A percentile compares a stretch with the other conserved stretches of the same genome.
Evolutionary conservation across 345 rosid genomes (phyloP).

Genomic region (Eucalyptus tenuipes): DNA sequence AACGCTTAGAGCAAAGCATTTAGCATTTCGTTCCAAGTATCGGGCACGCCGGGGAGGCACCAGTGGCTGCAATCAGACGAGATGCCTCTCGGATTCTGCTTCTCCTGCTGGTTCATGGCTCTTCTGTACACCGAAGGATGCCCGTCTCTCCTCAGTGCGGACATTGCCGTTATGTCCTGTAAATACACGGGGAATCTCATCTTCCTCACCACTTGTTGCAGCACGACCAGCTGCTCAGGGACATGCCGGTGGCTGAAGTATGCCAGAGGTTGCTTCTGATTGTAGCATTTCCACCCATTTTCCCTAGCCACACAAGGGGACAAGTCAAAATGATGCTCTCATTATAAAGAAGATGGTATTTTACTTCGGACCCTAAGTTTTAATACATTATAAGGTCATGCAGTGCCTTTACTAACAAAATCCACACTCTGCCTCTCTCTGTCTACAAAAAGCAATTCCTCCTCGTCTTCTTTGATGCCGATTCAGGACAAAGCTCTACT

Average conservation of each 20-base stretch:
- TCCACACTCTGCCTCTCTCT: not conserved
- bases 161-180: slow-evolving; percentile 73
- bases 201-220: slow-evolving; percentile 50
- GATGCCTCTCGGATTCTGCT: slow-evolving; percentile 22
- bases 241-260: slow-evolving; percentile 45
- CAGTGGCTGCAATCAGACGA: slow-evolving; percentile 91
- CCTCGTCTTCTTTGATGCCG: not conserved
- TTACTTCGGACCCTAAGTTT: not conserved
- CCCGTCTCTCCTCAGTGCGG: slow-evolving; percentile 73
- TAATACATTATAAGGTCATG: not conserved
- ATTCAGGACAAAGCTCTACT: not conserved
- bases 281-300: slow-evolving; percentile 82
- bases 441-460: not conserved
- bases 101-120: slow-evolving; percentile 36
- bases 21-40: slow-evolving; percentile 90
- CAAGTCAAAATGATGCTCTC: not conserved
- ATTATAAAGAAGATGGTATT: not conserved
- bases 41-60: slow-evolving; percentile 98
- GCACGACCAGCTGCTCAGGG: slow-evolving; percentile 50
- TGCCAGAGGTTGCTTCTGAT: slow-evolving; percentile 61
- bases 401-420: not conserved
- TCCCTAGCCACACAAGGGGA: slow-evolving; percentile 23
- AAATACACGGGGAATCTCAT: slow-evolving; percentile 72
- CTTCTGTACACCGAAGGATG: slow-evolving; percentile 86
- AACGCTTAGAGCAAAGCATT: slow-evolving; percentile 25